Evolutionary conservation across 208 protist species (phyloP).

Genomic region (Leishmania mexicana): DNA sequence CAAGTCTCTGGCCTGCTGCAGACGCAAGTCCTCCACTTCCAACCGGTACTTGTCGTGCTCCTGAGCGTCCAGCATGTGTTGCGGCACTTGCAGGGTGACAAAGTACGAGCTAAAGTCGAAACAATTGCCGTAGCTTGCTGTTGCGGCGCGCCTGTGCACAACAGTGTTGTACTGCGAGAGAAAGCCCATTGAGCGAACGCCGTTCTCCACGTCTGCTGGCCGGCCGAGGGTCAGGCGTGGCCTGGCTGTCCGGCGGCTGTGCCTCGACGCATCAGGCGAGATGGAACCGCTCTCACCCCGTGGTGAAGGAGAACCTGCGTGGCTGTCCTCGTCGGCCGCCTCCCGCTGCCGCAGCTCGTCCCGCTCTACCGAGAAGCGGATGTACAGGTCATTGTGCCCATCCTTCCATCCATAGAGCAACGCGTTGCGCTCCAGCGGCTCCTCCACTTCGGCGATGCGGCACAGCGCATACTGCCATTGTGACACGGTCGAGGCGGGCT

Average conservation of each 20-base stretch:
- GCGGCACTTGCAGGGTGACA: conserved; percentile 35
- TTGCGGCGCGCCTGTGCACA: conserved; percentile 10
- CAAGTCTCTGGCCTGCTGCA: conserved; percentile 46
- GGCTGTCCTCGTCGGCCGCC: background rate
- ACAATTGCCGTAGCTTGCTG: conserved; percentile 13
- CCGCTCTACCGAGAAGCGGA: conserved; percentile 31
- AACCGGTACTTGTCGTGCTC: conserved; percentile 66
- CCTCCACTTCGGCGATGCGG: conserved; percentile 38
- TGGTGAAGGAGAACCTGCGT: background rate
- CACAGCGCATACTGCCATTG: conserved; percentile 2
- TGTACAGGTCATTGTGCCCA: conserved; percentile 47
- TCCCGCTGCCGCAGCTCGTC: conserved; percentile 25
- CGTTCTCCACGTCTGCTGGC: conserved; percentile 26
- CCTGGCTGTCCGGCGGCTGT: background rate
- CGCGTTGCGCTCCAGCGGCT: conserved; percentile 45
- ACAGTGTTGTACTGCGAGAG: conserved; percentile 30
- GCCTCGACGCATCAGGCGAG: background rate
- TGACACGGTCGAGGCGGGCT: background rate
- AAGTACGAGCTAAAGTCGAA: conserved; percentile 68
- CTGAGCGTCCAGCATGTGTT: conserved; percentile 58
- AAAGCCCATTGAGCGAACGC: conserved; percentile 53
- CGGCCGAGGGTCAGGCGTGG: conserved; percentile 2
- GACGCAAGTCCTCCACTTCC: conserved; percentile 60
- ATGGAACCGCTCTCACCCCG: background rate
- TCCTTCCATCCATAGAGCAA: conserved; percentile 56